Evolutionary conservation across 139 green algal species (phyloP), one percentile per base, ranked within the genome.

Genomic region (Microglena sp.): DNA sequence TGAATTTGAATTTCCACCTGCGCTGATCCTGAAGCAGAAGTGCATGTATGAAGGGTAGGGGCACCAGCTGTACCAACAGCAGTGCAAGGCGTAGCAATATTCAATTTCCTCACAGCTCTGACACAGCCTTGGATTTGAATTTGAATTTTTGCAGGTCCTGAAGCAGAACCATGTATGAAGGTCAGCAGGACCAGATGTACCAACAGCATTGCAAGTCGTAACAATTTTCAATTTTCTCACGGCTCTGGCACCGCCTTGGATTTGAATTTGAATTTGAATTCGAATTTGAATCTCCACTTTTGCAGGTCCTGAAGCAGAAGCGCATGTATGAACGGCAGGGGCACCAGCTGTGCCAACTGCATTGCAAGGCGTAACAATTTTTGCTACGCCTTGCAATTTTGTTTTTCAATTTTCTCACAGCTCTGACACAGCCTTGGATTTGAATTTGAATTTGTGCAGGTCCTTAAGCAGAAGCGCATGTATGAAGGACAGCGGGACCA

Each of bases 51-150:
- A 99, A 76, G 55, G 64, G 1, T 93, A 99, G 80, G 80, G 89
- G 0, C 90, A 96, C 50, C 87, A 96, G 73, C 82, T 99, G 32
- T 96, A 93, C 75, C 80, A 86, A 45, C 94, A 98, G 78, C 86
- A 94, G 62, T 96, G 91, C 82, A 97, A 96, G 54, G 71, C 98
- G 67, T 93, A 99, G 63, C 85, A 95, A n/a, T n/a, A n/a, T n/a
- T n/a, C n/a, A n/a, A n/a, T n/a, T n/a, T n/a, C n/a, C n/a, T n/a
- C n/a, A n/a, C n/a, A n/a, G n/a, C n/a, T n/a, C n/a, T n/a, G n/a
- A n/a, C n/a, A n/a, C n/a, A n/a, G n/a, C n/a, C n/a, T n/a, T n/a
- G n/a, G n/a, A n/a, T n/a, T n/a, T n/a, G n/a, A n/a, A n/a, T n/a
- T n/a, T n/a, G n/a, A n/a, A n/a, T n/a, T n/a, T n/a, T n/a, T n/a